A percentile compares a stretch with the other conserved stretches of the same genome.
These are phyloP conservation scores for Asterochloris sp. DNA, from an alignment of 139 green algal species.

Conservation along the genomic window DNA sequence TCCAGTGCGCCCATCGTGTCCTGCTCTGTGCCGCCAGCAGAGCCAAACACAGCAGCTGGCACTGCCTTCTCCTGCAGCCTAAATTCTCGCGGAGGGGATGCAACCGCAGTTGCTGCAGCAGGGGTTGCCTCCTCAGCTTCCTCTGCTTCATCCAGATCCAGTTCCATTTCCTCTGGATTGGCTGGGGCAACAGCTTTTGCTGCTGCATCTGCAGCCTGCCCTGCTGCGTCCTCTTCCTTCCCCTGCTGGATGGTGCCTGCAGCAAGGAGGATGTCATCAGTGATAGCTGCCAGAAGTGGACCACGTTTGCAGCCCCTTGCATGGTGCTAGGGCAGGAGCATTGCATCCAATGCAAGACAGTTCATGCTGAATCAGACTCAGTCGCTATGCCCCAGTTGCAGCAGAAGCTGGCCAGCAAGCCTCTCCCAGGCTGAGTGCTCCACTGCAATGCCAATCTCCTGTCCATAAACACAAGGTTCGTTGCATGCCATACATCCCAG, in stretches of 20 bases:
- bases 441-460: neutral
- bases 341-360: too few relatives aligned
- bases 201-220: neutral
- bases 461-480: neutral
- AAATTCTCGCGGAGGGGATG: conserved; percentile 20
- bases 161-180: conserved; percentile 95
- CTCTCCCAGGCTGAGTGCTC: neutral
- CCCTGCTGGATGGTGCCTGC: too few relatives aligned
- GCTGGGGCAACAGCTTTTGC: conserved; percentile 10
- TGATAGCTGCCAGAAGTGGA: too few relatives aligned
- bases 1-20: conserved; percentile 38
- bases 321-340: too few relatives aligned
- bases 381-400: too few relatives aligned
- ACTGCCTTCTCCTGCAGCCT: conserved; percentile 73
- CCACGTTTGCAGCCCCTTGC: too few relatives aligned
- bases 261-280: too few relatives aligned
- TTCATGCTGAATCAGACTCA: too few relatives aligned
- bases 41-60: conserved; percentile 45
- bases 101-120: neutral
- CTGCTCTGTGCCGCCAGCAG: conserved; percentile 23
- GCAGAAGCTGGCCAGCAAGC: too few relatives aligned
- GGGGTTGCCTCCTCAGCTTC: conserved; percentile 32
- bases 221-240: neutral
- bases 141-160: conserved; percentile 55
- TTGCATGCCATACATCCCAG: neutral